These are phyloP conservation scores for Carnegiea gigantea DNA, from an alignment of 179 eudicot genomes.

Conservation along the genomic window DNA sequence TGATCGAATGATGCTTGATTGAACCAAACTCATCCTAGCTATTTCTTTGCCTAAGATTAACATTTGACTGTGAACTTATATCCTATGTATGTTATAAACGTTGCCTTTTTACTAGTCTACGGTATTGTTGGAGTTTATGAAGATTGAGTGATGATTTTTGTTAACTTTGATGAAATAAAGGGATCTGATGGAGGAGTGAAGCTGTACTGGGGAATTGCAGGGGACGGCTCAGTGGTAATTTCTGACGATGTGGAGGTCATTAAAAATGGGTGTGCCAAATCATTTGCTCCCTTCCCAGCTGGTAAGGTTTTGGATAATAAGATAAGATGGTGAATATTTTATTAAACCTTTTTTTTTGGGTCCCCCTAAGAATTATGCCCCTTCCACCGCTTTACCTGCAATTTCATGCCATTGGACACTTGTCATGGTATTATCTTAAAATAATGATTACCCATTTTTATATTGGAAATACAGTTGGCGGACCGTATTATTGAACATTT, in stretches of 20 bases:
- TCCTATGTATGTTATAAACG: too few relatives aligned
- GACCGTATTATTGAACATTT: too few relatives aligned
- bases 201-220: slow-evolving; percentile 85
- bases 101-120: too few relatives aligned
- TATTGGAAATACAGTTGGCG: not conserved
- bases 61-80: too few relatives aligned
- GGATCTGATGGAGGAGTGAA: slow-evolving; percentile 83
- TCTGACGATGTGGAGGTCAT: slow-evolving; percentile 74
- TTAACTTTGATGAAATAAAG: slow-evolving; percentile 28
- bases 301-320: slow-evolving; percentile 34
- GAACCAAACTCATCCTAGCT: too few relatives aligned
- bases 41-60: too few relatives aligned
- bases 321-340: slow-evolving; percentile 1
- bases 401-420: slow-evolving; percentile 4
- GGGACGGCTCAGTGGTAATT: slow-evolving; percentile 86
- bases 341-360: not conserved
- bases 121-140: too few relatives aligned
- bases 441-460: not conserved
- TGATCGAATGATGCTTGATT: too few relatives aligned
- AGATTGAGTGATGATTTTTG: not conserved
- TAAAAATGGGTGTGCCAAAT: slow-evolving; percentile 78
- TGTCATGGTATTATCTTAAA: not conserved
- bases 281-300: slow-evolving; percentile 84
- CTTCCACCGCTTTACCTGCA: slow-evolving; percentile 5
- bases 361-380: not conserved